Evolutionary conservation across 2,329 filamentous ascomycete species (phyloP).

Genomic region (Neopestalotiopsis sp.): DNA sequence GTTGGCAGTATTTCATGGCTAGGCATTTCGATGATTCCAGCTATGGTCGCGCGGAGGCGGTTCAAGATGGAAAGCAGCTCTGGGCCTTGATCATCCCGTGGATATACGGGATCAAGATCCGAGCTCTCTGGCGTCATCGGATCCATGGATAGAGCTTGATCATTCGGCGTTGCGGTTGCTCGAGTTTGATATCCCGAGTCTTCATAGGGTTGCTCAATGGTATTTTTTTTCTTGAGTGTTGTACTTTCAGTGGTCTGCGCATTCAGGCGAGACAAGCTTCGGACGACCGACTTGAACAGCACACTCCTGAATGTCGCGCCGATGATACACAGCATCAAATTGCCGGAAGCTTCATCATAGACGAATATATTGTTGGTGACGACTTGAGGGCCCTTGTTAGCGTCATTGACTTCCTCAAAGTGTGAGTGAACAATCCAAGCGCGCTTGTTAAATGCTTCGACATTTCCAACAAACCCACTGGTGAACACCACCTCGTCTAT

Average conservation of each 20-base stretch:
- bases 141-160: neutral
- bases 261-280: neutral
- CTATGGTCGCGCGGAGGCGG: slow-evolving; percentile 22
- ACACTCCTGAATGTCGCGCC: slow-evolving; percentile 29
- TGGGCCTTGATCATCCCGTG: neutral
- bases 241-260: neutral
- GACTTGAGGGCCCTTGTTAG: neutral
- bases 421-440: slow-evolving; percentile 1
- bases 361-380: slow-evolving; percentile 29
- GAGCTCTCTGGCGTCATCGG: neutral
- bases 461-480: neutral
- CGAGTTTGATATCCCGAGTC: neutral
- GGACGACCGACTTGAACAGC: slow-evolving; percentile 23
- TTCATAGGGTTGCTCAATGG: neutral
- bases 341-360: slow-evolving; percentile 20
- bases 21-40: slow-evolving; percentile 26
- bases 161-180: neutral
- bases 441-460: neutral
- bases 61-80: neutral
- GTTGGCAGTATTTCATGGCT: slow-evolving; percentile 28
- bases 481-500: slow-evolving; percentile 24
- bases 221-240: too few species aligned
- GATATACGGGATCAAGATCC: too few species aligned
- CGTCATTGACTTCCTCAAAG: neutral
- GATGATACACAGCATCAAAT: slow-evolving; percentile 24